Evolutionary conservation across 73 alveolate genomes (phyloP).

Genomic region (Paramecium sexaurelia): DNA sequence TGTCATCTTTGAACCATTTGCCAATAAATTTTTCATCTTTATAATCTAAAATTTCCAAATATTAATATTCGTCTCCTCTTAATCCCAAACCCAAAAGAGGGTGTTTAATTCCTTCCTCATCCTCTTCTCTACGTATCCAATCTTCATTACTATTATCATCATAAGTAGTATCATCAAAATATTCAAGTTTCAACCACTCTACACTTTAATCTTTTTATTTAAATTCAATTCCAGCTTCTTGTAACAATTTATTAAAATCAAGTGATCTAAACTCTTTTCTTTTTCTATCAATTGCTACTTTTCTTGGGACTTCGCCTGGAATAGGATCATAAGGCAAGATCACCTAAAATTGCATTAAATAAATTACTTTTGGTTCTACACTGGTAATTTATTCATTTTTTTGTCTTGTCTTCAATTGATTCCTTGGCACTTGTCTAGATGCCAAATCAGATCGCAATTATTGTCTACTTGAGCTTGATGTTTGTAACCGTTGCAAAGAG

Average conservation of each 20-base stretch:
- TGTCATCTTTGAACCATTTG: slow-evolving; percentile 74
- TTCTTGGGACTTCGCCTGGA: slow-evolving; percentile 97
- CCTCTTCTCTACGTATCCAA: slow-evolving; percentile 90
- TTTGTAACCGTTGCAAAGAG: slow-evolving; percentile 66
- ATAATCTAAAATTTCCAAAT: slow-evolving; percentile 4
- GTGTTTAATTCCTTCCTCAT: slow-evolving; percentile 82
- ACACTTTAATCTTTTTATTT: slow-evolving; percentile 81
- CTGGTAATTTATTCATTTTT: slow-evolving; percentile 45
- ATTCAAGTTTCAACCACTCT: slow-evolving; percentile 98
- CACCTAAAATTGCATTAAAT: not conserved
- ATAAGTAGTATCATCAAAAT: slow-evolving; percentile 98
- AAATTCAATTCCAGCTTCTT: slow-evolving; percentile 82
- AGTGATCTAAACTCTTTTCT: slow-evolving; percentile 94
- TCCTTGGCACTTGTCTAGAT: slow-evolving; percentile 52
- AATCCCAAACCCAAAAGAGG: slow-evolving; percentile 95
- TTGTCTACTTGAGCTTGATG: slow-evolving; percentile 46
- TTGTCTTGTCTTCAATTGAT: not conserved
- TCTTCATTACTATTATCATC: slow-evolving; percentile 98
- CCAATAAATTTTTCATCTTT: slow-evolving; percentile 60
- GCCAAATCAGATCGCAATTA: slow-evolving; percentile 37
- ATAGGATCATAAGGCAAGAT: slow-evolving; percentile 91
- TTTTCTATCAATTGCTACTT: slow-evolving; percentile 96
- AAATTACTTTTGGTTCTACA: slow-evolving; percentile 64
- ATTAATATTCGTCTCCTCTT: slow-evolving; percentile 18
- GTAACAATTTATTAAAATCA: slow-evolving; percentile 88